These are phyloP conservation scores for Cyanidiococcus yangmingshanensis DNA, from an alignment of 23 red algal genomes.

Conservation along the genomic window DNA sequence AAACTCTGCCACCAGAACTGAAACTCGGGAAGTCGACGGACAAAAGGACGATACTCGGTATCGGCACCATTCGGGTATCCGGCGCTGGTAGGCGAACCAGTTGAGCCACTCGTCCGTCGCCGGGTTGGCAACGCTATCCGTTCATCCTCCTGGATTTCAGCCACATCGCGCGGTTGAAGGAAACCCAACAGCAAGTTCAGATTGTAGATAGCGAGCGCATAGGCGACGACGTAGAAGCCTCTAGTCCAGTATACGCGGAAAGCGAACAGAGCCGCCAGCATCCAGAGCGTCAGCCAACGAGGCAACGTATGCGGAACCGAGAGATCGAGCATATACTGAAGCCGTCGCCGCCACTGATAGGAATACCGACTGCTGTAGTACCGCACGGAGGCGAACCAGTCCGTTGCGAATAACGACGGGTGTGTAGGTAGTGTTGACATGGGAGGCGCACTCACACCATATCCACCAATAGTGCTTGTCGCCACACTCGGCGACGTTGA, in stretches of 20 bases:
- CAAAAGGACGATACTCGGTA: conserved; percentile 88
- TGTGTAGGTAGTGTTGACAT: too few species aligned
- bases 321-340: background rate
- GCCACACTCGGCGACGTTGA: too few species aligned
- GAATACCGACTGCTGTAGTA: background rate
- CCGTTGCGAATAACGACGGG: too few species aligned
- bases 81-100: background rate
- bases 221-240: conserved; percentile 88
- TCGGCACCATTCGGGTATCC: background rate
- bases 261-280: conserved; percentile 30
- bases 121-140: background rate
- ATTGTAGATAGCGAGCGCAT: conserved; percentile 79
- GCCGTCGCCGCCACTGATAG: background rate
- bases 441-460: too few species aligned
- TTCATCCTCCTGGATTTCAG: conserved; percentile 28
- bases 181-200: conserved; percentile 90
- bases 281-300: conserved; percentile 23
- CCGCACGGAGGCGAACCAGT: background rate
- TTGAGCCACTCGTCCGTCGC: conserved; percentile 5
- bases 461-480: too few species aligned
- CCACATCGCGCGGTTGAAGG: conserved; percentile 77
- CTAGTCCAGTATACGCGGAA: conserved; percentile 59
- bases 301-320: background rate
- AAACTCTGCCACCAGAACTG: conserved; percentile 78
- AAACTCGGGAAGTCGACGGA: conserved; percentile 86